These are phyloP conservation scores for Zygoascus tannicola DNA, from an alignment of 805 yeast genomes.

Conservation along the genomic window DNA sequence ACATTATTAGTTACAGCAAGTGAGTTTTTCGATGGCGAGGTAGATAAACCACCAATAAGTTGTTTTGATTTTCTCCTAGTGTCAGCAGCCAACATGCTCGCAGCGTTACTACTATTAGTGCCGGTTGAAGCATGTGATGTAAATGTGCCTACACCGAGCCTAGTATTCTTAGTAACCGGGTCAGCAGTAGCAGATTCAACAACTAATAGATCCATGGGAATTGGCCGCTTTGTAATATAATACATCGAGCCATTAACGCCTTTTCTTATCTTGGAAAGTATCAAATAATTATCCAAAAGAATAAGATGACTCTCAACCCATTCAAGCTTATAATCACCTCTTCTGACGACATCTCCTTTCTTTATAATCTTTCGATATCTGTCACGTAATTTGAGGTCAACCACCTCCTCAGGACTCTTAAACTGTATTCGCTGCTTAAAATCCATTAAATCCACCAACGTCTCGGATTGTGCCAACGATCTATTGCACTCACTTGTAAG, in stretches of 20 bases:
- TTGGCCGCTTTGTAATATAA: slow-evolving; percentile 23
- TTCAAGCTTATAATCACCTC: slow-evolving; percentile 57
- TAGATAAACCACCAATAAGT: neutral
- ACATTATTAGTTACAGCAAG: slow-evolving; percentile 2
- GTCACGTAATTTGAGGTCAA: slow-evolving; percentile 45
- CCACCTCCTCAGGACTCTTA: slow-evolving; percentile 37
- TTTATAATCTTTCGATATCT: slow-evolving; percentile 46
- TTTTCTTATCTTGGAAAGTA: slow-evolving; percentile 29
- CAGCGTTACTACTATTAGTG: neutral
- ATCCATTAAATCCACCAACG: slow-evolving; percentile 43
- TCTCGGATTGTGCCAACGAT: slow-evolving; percentile 52
- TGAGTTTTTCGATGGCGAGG: neutral
- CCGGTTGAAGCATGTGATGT: slow-evolving; percentile 13
- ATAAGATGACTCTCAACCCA: slow-evolving; percentile 44
- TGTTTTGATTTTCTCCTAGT: slow-evolving; percentile 1
- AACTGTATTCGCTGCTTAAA: slow-evolving; percentile 47
- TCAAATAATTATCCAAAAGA: slow-evolving; percentile 59
- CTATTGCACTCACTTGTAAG: slow-evolving; percentile 54
- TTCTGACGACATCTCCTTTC: slow-evolving; percentile 49
- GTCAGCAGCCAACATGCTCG: neutral
- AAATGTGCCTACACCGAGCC: slow-evolving; percentile 20
- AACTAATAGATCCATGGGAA: slow-evolving; percentile 43
- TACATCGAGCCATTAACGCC: slow-evolving; percentile 27
- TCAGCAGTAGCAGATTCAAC: slow-evolving; percentile 41
- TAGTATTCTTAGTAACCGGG: slow-evolving; percentile 20